Conservation (phyloP, 352 stramenopile species). For the Peronospora destructor region DNA sequence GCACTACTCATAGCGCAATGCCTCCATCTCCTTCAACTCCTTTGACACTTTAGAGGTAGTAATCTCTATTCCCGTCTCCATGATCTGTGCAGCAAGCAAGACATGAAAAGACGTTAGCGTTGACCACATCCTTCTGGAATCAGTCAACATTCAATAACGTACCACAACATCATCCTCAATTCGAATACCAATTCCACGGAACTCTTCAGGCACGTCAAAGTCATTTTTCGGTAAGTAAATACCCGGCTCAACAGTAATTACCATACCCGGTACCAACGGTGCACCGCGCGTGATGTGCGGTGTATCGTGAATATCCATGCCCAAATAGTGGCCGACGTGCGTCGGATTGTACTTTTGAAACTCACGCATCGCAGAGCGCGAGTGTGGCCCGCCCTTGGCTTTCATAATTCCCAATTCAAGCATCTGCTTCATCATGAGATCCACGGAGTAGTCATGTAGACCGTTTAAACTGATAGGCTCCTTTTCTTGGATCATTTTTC, state of each 20-base stretch:
- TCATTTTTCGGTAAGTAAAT: constrained; percentile 81
- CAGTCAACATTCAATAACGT: constrained; percentile 11
- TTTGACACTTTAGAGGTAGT: constrained; percentile 65
- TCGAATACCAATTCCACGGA: constrained; percentile 77
- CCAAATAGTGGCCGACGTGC: constrained; percentile 80
- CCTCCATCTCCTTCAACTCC: constrained; percentile 59
- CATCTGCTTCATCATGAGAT: constrained; percentile 63
- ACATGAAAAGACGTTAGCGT: constrained; percentile 3
- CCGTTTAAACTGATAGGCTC: constrained; percentile 60
- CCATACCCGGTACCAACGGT: constrained; percentile 63
- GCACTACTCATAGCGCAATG: constrained; percentile 38
- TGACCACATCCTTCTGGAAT: background rate
- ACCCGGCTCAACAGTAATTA: constrained; percentile 76
- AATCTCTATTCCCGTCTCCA: constrained; percentile 64
- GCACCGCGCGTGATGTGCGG: constrained; percentile 54
- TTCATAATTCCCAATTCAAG: constrained; percentile 57
- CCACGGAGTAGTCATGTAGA: constrained; percentile 66
- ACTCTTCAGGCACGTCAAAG: constrained; percentile 51
- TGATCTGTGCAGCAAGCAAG: constrained; percentile 43
- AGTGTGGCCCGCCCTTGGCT: constrained; percentile 16
- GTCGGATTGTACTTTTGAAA: constrained; percentile 84
- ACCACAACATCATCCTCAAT: constrained; percentile 85
- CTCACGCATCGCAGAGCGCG: constrained; percentile 37
- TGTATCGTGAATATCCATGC: constrained; percentile 82
- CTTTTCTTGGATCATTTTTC: constrained; percentile 36